Evolutionary conservation across 2,329 filamentous ascomycete species (phyloP), one percentile per base, ranked within the genome.

Genomic region (Colletotrichum sp.): DNA sequence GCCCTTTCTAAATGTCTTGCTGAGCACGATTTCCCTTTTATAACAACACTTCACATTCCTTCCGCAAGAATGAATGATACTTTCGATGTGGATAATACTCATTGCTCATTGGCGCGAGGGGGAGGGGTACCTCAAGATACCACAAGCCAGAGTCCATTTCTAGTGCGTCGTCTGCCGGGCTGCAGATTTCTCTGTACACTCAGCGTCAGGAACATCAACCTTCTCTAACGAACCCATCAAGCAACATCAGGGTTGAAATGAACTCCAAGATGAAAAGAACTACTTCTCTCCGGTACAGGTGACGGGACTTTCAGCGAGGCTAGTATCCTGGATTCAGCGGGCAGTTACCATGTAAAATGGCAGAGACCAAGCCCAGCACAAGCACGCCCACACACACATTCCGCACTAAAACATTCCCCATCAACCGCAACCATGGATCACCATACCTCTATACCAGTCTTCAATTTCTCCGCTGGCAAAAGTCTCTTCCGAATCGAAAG

Each of bases 311-410:
- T 7, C 6, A 28, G 2, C 26, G 2, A 28, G 26, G 26, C 26
- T 28, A 2, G 12, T 12, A 49, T 49, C 0, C 10, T 7, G 0
- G 7, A 49, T 2, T 21, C 10, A 49, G 5, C 10, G n/a, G 18
- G 10, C 12, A 13, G n/a, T 7, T 4, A 52, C 44, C 44, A 7
- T 13, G 44, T 4, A 52, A 0, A 52, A 49, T 2, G 10, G 7
- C 12, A 21, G 44, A 52, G n/a, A 52, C 44, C 44, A 52, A 52
- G 44, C 39, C 18, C 39, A n/a, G 0, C 0, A 3, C 39, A 52
- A 49, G 1, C 39, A 0, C 4, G 44, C n/a, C 44, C n/a, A 21
- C 44, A 21, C 44, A 21, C 44, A 52, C 1, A 21, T 3, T 21
- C 6, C n/a, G 44, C 44, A 52, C 44, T 52, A 21, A 52, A 52